Base-by-base conservation (phyloP, 768 basidiomycete species). In the Lactarius tabidus region DNA sequence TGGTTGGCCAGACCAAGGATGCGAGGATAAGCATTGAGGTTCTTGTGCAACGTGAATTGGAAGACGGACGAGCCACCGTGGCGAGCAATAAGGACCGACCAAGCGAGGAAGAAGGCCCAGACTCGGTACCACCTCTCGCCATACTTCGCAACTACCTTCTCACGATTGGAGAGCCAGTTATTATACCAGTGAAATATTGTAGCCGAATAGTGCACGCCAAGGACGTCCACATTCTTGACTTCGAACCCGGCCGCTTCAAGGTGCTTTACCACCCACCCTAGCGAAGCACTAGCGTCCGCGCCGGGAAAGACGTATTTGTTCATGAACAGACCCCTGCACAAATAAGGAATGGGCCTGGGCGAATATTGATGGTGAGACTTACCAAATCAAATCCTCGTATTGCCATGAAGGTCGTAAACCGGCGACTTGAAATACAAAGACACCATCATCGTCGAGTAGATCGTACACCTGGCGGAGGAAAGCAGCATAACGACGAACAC, bases 221-320 rank as follows among this genome's bases (percentile, higher is more conserved):
- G 87, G 41, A 98, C 96, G 67, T 99, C 97, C 61, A 96, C 80
- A 71, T 91, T 93, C 81, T 97, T 98, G 66, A 98, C 88, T 75
- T 99, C 97, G 70, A 98, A 98, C 66, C 96, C 95, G 64, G 91
- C 94, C 33, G 80, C 79, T 78, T 98, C 95, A 57, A 95, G 85
- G 79, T 92, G 82, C 33, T 79, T 83, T 66, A 99, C 83, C 62
- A 97, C 94, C 96, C 96, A 98, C 45, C 91, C 93, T 35, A 98
- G 88, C 23, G 95, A 92, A 76, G 93, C 93, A 2, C 89, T 93
- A 0, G 97, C 97, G 72, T 99, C 97, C 3, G 96, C 97, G 73
- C 96, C 96, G 53, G 97, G 96, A 88, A 99, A 99, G 74, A 99
- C 79, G 70, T 99, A 98, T 73, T 95, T 95, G 85, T 92, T 95